Conservation (phyloP, 257 asterid species). For the Rauvolfia tetraphylla region DNA sequence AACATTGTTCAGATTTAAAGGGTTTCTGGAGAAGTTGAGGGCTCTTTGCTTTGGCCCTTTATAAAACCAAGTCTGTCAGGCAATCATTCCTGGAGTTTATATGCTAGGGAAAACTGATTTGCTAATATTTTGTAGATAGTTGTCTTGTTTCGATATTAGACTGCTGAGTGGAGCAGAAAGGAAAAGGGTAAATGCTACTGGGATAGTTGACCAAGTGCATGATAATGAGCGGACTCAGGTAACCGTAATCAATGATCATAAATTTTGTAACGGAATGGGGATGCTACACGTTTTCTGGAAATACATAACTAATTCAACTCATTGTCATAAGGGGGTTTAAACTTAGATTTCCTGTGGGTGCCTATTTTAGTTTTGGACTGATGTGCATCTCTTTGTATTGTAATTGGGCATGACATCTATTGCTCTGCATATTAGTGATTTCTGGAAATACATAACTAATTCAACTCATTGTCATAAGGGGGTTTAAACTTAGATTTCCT, state of each 20-base stretch:
- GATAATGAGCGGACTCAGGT: background rate
- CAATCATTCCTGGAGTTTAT: no score
- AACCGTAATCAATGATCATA: background rate
- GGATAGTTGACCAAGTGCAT: background rate
- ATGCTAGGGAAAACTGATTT: background rate
- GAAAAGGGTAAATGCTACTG: background rate
- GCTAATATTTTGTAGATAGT: background rate
- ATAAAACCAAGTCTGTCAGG: background rate
- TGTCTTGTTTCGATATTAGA: background rate
- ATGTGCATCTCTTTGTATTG: background rate
- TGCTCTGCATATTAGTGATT: background rate
- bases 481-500: background rate
- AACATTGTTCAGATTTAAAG: background rate
- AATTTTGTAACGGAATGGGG: background rate
- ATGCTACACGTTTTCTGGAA: no score
- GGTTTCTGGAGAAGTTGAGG: background rate
- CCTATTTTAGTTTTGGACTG: background rate
- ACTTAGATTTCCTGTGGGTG: background rate
- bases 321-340: background rate
- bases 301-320: background rate
- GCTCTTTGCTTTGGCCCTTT: background rate
- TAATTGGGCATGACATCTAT: background rate
- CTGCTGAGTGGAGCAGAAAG: background rate
- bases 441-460: no score
- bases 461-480: background rate